These are phyloP conservation scores for Mucor lusitanicus DNA, from an alignment of 371 early-diverging fungal genomes.

Conservation along the genomic window DNA sequence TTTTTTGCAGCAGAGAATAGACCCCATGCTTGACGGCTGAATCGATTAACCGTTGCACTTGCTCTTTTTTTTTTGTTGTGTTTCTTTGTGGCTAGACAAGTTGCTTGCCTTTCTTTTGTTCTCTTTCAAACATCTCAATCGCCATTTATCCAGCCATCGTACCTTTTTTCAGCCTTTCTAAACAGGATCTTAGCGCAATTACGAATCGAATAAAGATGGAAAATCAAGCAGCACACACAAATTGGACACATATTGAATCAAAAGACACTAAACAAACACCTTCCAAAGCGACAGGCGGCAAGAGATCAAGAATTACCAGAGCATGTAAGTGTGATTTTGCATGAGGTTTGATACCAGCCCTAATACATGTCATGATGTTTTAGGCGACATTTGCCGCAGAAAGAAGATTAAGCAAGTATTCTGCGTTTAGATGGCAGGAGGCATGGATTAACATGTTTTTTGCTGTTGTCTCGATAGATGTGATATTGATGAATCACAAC, in stretches of 20 bases:
- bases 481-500: slow-evolving; percentile 33
- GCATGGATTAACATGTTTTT: background rate
- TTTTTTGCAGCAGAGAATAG: background rate
- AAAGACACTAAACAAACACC: background rate
- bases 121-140: background rate
- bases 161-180: background rate
- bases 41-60: background rate
- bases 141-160: background rate
- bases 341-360: background rate
- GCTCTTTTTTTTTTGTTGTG: background rate
- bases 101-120: background rate
- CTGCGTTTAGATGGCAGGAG: background rate
- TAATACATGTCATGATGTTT: background rate
- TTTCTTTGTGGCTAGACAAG: background rate
- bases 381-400: slow-evolving; percentile 50
- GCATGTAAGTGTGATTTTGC: slow-evolving; percentile 30
- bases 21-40: slow-evolving; percentile 2
- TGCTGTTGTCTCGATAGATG: slow-evolving; percentile 28
- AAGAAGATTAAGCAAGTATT: slow-evolving; percentile 46
- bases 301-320: slow-evolving; percentile 36
- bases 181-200: background rate
- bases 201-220: background rate
- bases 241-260: background rate
- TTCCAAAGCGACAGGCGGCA: background rate
- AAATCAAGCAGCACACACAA: background rate